phyloP scores from a whole-genome alignment of 1,284 basidiomycete genomes.

The Salmacisia buchloeana region DNA sequence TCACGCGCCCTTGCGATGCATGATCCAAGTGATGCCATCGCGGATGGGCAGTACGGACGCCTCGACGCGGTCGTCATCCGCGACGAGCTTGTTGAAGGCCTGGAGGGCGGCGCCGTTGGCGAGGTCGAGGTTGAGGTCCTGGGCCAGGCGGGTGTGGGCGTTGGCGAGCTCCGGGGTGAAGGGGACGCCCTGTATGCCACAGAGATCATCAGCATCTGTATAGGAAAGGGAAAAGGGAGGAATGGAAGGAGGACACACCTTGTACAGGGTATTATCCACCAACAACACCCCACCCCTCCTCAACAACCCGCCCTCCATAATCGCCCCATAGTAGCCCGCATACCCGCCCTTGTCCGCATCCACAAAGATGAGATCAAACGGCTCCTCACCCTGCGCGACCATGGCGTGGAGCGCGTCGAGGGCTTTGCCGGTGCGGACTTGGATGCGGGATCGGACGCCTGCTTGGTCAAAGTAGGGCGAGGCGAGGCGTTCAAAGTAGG shows the following conservation, averaged over 20 bases:
- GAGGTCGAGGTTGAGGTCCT: conserved; percentile 17
- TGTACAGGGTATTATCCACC: conserved; percentile 50
- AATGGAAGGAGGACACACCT: conserved; percentile 18
- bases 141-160: background rate
- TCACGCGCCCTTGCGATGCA: conserved; percentile 5
- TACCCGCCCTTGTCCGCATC: conserved; percentile 51
- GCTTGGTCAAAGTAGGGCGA: conserved; percentile 40
- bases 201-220: background rate
- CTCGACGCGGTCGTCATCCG: conserved; percentile 34
- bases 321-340: conserved; percentile 33
- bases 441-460: conserved; percentile 38
- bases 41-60: conserved; percentile 43
- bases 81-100: conserved; percentile 44
- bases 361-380: conserved; percentile 50
- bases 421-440: conserved; percentile 41
- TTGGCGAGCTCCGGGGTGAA: conserved; percentile 21
- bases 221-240: background rate
- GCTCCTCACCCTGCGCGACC: conserved; percentile 23
- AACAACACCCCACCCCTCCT: conserved; percentile 37
- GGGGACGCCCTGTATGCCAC: conserved; percentile 16
- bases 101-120: conserved; percentile 34
- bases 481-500: conserved; percentile 39
- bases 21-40: conserved; percentile 48
- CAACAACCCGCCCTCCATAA: conserved; percentile 36
- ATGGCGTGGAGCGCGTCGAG: conserved; percentile 29